A percentile compares a stretch with the other conserved stretches of the same genome.
Conservation (phyloP, 2,329 filamentous ascomycete genomes). For the Leptographium procerum region DNA sequence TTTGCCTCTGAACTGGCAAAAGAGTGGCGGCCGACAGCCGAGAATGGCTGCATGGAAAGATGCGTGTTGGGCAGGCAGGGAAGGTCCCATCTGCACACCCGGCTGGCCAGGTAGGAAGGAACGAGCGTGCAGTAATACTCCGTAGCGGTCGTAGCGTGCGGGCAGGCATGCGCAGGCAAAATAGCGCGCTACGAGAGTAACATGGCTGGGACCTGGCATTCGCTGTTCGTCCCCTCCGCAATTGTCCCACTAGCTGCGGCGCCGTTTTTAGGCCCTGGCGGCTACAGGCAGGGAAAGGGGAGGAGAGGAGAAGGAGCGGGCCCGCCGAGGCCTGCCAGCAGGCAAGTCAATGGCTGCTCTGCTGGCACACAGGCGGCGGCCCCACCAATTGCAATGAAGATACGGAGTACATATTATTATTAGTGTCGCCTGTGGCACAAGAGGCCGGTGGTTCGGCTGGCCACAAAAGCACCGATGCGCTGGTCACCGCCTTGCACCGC, state of each 20-base stretch:
- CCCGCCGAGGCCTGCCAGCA: background rate
- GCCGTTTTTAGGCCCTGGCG: slow-evolving; percentile 1
- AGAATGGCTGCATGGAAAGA: too few species aligned
- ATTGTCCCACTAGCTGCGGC: background rate
- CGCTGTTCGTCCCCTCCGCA: background rate
- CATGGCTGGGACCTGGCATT: background rate
- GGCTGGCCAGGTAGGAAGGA: background rate
- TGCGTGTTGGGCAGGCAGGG: too few species aligned
- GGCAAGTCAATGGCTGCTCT: background rate
- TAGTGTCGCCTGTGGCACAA: background rate
- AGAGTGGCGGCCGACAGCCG: too few species aligned
- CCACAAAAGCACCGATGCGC: slow-evolving; percentile 2
- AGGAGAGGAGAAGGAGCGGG: background rate
- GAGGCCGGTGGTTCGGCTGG: background rate
- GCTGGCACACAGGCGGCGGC: background rate
- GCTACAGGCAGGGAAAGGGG: too few species aligned
- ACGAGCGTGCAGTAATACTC: too few species aligned
- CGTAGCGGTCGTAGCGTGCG: background rate
- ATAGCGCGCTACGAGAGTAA: background rate
- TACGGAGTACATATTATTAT: too few species aligned
- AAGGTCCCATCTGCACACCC: too few species aligned
- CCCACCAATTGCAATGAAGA: background rate
- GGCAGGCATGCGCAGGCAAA: background rate
- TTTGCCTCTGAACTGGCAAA: background rate
- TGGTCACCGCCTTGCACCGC: background rate